phyloP scores from a whole-genome alignment of 768 basidiomycete species.

The Pisolithus marmoratus region DNA sequence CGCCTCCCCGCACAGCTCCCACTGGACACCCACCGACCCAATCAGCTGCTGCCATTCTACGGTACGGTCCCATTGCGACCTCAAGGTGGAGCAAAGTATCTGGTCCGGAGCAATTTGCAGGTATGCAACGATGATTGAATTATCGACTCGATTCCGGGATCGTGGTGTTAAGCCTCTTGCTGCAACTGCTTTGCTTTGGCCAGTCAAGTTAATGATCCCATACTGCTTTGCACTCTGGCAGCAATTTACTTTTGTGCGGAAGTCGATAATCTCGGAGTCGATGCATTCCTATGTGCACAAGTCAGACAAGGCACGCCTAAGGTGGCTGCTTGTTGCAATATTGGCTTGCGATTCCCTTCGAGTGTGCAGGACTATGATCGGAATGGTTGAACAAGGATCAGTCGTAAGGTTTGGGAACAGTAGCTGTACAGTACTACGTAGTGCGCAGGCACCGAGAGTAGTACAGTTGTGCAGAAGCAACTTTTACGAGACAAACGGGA shows the following conservation, averaged over 20 bases:
- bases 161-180: too few relatives aligned
- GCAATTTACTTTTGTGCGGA: neutral
- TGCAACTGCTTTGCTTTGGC: too few relatives aligned
- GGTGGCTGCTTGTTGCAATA: neutral
- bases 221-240: neutral
- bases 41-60: conserved; percentile 17
- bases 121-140: conserved; percentile 55
- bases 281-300: neutral
- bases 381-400: neutral
- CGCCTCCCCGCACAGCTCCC: conserved; percentile 12
- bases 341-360: neutral
- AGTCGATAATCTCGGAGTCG: neutral
- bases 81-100: conserved; percentile 72
- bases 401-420: neutral
- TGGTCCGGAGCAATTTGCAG: conserved; percentile 55
- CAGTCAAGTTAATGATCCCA: neutral
- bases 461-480: conserved; percentile 10
- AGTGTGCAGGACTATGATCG: neutral
- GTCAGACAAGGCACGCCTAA: neutral
- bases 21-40: conserved; percentile 20
- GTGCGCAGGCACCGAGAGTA: conserved; percentile 8
- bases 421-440: conserved; percentile 9
- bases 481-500: conserved; percentile 14
- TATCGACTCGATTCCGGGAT: neutral
- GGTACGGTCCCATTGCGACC: conserved; percentile 59